Conservation (phyloP, 2,329 filamentous ascomycete species). For the Sarocladium strictum region DNA sequence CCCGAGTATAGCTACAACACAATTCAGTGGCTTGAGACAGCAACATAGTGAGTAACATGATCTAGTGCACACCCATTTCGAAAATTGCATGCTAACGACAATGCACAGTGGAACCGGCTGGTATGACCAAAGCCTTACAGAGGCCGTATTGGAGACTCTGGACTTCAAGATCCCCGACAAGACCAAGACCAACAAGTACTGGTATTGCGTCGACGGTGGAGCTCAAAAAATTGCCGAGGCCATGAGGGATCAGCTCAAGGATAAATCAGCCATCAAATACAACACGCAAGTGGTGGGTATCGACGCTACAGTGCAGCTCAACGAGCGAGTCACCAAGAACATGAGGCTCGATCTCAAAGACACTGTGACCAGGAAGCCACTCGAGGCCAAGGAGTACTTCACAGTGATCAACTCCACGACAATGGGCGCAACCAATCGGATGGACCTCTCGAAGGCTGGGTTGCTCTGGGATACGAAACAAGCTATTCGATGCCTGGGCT, state of each 20-base stretch:
- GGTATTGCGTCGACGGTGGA: slow-evolving; percentile 27
- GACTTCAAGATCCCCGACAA: slow-evolving; percentile 21
- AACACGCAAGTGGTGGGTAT: background rate
- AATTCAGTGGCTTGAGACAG: slow-evolving; percentile 18
- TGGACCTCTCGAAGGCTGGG: slow-evolving; percentile 19
- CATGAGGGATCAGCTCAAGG: background rate
- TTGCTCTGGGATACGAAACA: slow-evolving; percentile 19
- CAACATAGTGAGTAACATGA: background rate
- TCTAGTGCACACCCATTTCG: background rate
- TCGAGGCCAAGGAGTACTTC: slow-evolving; percentile 15
- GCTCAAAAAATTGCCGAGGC: slow-evolving; percentile 11
- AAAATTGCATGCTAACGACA: background rate
- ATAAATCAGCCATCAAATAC: background rate
- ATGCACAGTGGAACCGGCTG: slow-evolving; percentile 15
- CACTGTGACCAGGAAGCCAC: background rate
- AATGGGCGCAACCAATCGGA: slow-evolving; percentile 21
- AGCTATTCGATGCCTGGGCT: slow-evolving; percentile 25
- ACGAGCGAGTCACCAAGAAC: background rate
- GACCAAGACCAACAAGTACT: slow-evolving; percentile 12
- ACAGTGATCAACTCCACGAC: slow-evolving; percentile 26
- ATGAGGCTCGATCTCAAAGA: background rate
- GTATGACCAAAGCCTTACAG: slow-evolving; percentile 29
- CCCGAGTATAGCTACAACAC: background rate
- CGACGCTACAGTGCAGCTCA: background rate
- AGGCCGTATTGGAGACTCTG: slow-evolving; percentile 26